Evolutionary conservation across 208 protist genomes (phyloP).

Genomic region (Leishmania martiniquensis): DNA sequence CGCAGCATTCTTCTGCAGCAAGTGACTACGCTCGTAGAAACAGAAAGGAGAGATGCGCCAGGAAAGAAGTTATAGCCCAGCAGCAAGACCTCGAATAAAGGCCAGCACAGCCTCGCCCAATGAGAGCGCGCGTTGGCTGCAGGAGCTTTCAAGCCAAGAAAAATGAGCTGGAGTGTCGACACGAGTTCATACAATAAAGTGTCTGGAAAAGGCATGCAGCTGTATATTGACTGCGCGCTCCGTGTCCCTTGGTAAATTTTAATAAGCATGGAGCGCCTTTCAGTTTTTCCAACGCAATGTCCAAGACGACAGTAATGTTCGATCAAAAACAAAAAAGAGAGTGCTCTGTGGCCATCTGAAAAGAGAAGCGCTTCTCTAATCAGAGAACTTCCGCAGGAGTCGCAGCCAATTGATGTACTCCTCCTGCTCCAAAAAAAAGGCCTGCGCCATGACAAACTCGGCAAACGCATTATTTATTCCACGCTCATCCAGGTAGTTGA

Average conservation of each 20-base stretch:
- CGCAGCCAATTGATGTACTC: conserved; percentile 86
- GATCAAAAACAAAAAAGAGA: conserved; percentile 11
- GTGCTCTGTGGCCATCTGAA: background rate
- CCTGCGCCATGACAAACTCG: conserved; percentile 84
- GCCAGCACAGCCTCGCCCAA: background rate
- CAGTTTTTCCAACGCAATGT: background rate
- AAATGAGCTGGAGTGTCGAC: background rate
- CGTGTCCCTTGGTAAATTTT: no score
- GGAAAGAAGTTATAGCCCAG: background rate
- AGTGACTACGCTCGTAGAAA: background rate
- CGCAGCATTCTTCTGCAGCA: conserved; percentile 25
- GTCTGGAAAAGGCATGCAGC: background rate
- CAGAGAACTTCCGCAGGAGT: conserved; percentile 69
- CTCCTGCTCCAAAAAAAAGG: conserved; percentile 82
- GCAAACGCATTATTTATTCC: conserved; percentile 90
- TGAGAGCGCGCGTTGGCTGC: background rate
- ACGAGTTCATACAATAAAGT: background rate
- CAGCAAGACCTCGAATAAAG: background rate
- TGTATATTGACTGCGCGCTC: background rate
- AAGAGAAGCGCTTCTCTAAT: conserved; percentile 22
- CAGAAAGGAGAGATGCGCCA: background rate
- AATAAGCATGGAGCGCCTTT: background rate
- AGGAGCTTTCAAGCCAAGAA: background rate
- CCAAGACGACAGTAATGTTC: no score
- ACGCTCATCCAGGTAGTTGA: conserved; percentile 87